These are phyloP conservation scores for Candida arabinofermentans DNA, from an alignment of 805 yeast species.

Conservation along the genomic window DNA sequence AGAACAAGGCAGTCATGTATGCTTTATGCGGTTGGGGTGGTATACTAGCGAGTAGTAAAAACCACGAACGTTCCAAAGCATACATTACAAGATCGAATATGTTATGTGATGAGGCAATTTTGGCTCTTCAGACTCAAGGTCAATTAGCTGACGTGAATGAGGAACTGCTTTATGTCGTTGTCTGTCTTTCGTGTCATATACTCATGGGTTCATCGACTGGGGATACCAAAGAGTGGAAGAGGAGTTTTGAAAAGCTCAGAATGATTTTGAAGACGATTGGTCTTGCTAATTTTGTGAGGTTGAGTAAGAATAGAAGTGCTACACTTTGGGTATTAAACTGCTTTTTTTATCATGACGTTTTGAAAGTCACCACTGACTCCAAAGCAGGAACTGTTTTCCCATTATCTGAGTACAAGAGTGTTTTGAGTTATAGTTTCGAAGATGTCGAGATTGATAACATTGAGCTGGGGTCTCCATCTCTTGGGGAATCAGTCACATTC, in stretches of 20 bases:
- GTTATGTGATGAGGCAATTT: slow-evolving; percentile 3
- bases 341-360: slow-evolving; percentile 24
- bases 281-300: slow-evolving; percentile 7
- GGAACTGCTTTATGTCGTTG: slow-evolving; percentile 13
- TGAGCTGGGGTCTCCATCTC: background rate
- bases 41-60: slow-evolving; percentile 5
- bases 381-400: slow-evolving; percentile 22
- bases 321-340: slow-evolving; percentile 17
- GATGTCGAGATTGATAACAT: background rate
- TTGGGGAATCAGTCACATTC: background rate
- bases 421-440: slow-evolving; percentile 5
- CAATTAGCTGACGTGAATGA: slow-evolving; percentile 1
- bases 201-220: slow-evolving; percentile 18
- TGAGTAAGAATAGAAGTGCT: slow-evolving; percentile 7
- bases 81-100: slow-evolving; percentile 8
- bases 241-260: slow-evolving; percentile 15
- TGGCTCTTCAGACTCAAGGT: background rate
- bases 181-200: slow-evolving; percentile 14
- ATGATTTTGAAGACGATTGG: slow-evolving; percentile 11
- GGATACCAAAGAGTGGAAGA: slow-evolving; percentile 18
- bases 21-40: slow-evolving; percentile 18
- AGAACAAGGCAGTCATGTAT: slow-evolving; percentile 7
- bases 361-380: slow-evolving; percentile 18
- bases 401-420: slow-evolving; percentile 14
- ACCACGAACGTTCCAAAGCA: slow-evolving; percentile 1